Base-by-base conservation (phyloP, 495 filamentous ascomycete species). In the Xylaria cubensis region DNA sequence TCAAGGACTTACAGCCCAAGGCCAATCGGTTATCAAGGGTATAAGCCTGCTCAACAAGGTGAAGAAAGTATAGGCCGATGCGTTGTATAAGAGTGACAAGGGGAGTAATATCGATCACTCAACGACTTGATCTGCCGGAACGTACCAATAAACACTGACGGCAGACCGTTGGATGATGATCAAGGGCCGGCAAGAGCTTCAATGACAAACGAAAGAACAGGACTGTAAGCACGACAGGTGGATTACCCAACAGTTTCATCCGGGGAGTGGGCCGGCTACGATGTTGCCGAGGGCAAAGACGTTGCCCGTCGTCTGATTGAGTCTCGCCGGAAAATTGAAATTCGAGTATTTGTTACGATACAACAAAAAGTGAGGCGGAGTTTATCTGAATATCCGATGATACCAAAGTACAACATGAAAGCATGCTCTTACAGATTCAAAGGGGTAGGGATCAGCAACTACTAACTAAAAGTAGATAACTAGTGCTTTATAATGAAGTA, bases 211-310 rank as follows among this genome's bases (percentile, higher is more conserved):
- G 44, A 50, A 64, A 26, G 13, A 56, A 32, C 12, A 58, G 26
- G 55, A 58, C 55, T 59, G 32, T 61, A 61, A 39, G 58, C 58
- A 61, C 58, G 10, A 12, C 58, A 61, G 58, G 12, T 21, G 21
- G 17, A 59, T 59, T 59, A 13, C 17, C 56, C 17, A n/a, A 59
- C 56, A 9, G 34, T 39, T 61, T 39, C 58, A 61, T 7, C 29
- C 46, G 64, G 17, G 44, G 44, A 53, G 50, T 42, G n/a, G 39
- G 46, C 46, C 46, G 46, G 64, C 44, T 67, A 53, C 32, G 10
- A 9, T 53, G 8, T 8, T 67, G 64, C 64, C 64, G 64, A 53
- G 44, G 64, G 64, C 64, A 67, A 21, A 17, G 26, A 41, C 21
- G 12, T 50, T 26, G 9, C 46, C 53, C 19, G 46, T 67, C 64